phyloP scores from a whole-genome alignment of 805 yeast genomes.

The Candida nonsorbophila region DNA sequence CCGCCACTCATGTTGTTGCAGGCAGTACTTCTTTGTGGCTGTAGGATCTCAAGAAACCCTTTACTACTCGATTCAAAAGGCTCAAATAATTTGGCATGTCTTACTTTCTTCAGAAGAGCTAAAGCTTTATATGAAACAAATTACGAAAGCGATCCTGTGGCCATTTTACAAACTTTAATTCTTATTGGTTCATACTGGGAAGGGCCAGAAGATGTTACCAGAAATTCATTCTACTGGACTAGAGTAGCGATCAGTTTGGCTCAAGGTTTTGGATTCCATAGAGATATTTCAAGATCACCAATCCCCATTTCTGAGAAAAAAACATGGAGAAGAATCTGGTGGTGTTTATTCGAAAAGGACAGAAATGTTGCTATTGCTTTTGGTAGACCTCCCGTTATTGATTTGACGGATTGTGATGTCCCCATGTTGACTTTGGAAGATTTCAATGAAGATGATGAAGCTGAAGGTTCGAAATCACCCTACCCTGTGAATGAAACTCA shows the following conservation, averaged over 20 bases:
- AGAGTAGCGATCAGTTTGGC: conserved; percentile 66
- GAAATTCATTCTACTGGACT: conserved; percentile 66
- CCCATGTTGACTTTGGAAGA: conserved; percentile 67
- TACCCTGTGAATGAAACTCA: conserved; percentile 45
- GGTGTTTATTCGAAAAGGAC: conserved; percentile 72
- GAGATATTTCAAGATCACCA: conserved; percentile 42
- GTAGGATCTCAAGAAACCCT: conserved; percentile 54
- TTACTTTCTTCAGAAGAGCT: conserved; percentile 61
- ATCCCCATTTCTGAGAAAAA: conserved; percentile 37
- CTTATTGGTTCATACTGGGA: conserved; percentile 70
- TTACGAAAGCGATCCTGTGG: conserved; percentile 60
- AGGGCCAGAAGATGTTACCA: conserved; percentile 63
- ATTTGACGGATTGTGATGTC: conserved; percentile 70
- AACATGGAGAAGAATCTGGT: conserved; percentile 67
- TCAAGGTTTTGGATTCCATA: conserved; percentile 72
- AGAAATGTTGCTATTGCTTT: conserved; percentile 63
- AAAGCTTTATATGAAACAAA: conserved; percentile 69
- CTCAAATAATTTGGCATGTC: conserved; percentile 46
- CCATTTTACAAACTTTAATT: conserved; percentile 55
- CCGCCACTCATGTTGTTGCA: conserved; percentile 65
- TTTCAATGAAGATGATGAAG: conserved; percentile 46
- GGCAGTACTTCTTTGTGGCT: conserved; percentile 64
- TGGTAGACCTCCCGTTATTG: conserved; percentile 67
- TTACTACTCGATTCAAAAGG: conserved; percentile 45
- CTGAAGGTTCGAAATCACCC: conserved; percentile 23